phyloP scores from a whole-genome alignment of 108 stramenopile species.

The Fragilariopsis cylindrus region DNA sequence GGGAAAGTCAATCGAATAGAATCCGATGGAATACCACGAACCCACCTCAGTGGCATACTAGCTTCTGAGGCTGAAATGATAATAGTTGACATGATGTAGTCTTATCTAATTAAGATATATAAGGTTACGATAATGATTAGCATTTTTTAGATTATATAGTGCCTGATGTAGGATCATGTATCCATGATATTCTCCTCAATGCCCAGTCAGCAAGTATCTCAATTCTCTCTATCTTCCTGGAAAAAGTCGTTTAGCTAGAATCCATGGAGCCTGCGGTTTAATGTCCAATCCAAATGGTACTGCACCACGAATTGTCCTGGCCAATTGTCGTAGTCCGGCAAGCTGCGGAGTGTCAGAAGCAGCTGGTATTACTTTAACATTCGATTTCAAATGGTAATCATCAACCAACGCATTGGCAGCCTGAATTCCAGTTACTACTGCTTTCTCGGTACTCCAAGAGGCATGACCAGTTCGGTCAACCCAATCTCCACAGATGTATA shows the following conservation, averaged over 20 bases:
- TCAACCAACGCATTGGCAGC: constrained; percentile 56
- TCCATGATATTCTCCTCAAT: neutral
- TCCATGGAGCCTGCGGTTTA: constrained; percentile 36
- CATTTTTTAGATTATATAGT: neutral
- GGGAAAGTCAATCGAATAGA: constrained; percentile 50
- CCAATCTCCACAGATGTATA: constrained; percentile 81
- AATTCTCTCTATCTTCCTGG: neutral
- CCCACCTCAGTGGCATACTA: constrained; percentile 54
- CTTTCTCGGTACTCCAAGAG: constrained; percentile 81
- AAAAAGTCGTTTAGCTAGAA: constrained; percentile 21
- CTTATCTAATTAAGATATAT: neutral
- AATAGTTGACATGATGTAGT: constrained; percentile 79
- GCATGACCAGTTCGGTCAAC: constrained; percentile 76
- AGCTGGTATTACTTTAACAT: constrained; percentile 57
- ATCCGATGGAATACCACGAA: constrained; percentile 18
- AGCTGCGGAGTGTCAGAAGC: constrained; percentile 68
- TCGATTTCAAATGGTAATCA: constrained; percentile 51
- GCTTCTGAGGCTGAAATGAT: constrained; percentile 82
- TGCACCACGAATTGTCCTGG: constrained; percentile 22
- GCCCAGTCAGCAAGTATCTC: neutral
- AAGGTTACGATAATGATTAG: neutral
- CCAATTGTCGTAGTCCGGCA: constrained; percentile 45
- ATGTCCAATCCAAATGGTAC: constrained; percentile 6
- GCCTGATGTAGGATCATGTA: too few relatives aligned
- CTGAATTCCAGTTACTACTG: constrained; percentile 80